Percentiles rank a stretch among this genome's conserved stretches.
These are phyloP conservation scores for Pseudotsuga menziesii DNA, from an alignment of 75 land plant genomes.

Conservation along the genomic window DNA sequence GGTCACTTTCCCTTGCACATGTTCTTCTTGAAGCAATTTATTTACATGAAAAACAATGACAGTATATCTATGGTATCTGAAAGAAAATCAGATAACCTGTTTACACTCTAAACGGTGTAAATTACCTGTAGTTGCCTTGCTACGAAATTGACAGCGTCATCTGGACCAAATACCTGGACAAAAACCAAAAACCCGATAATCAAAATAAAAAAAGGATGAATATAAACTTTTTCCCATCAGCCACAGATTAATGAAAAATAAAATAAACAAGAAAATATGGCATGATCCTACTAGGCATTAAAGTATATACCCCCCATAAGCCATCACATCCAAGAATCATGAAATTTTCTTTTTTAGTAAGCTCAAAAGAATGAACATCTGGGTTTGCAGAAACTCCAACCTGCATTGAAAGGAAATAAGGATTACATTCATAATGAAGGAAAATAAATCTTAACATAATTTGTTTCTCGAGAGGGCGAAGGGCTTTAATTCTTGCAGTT, in stretches of 20 bases:
- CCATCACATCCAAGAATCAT: conserved; percentile 92
- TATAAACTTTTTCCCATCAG: not conserved
- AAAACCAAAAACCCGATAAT: not conserved
- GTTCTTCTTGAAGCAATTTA: too few relatives aligned
- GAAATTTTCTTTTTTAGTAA: conserved; percentile 64
- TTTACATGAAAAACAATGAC: too few relatives aligned
- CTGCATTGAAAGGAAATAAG: conserved; percentile 28
- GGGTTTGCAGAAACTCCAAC: conserved; percentile 79
- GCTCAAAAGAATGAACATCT: conserved; percentile 76
- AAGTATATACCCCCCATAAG: conserved; percentile 70
- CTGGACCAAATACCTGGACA: conserved; percentile 77
- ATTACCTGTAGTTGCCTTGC: conserved; percentile 59
- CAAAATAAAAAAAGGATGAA: not conserved
- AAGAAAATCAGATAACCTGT: too few relatives aligned
- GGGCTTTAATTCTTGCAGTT: too few relatives aligned
- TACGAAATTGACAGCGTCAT: conserved; percentile 80
- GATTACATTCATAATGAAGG: not conserved
- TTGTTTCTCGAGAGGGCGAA: too few relatives aligned
- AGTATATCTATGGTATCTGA: too few relatives aligned
- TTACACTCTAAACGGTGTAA: too few relatives aligned
- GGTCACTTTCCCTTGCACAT: too few relatives aligned
- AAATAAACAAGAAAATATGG: not conserved
- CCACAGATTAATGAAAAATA: not conserved
- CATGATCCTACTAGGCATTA: not conserved
- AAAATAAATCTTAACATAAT: too few relatives aligned